Conservation (phyloP, 306 rosid species). For the Cucurbita pepo region DNA sequence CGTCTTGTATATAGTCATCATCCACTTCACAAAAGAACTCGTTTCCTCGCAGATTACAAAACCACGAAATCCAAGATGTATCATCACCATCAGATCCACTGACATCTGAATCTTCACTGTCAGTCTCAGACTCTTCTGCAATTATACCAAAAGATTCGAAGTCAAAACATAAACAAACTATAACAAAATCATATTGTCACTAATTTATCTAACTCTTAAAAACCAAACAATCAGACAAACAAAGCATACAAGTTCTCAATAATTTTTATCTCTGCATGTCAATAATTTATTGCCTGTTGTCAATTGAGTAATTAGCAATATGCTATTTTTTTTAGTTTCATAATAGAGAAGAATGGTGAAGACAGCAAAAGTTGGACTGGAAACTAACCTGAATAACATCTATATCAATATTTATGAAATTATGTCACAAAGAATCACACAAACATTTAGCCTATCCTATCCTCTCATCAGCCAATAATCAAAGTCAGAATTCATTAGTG, state of each 20-base stretch:
- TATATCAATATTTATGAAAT: not conserved
- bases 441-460: not conserved
- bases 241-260: not conserved
- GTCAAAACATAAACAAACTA: not conserved
- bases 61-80: slow-evolving; percentile 81
- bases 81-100: slow-evolving; percentile 80
- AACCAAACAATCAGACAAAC: not conserved
- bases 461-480: not conserved
- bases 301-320: not conserved
- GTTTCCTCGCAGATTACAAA: slow-evolving; percentile 75
- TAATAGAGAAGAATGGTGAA: not conserved
- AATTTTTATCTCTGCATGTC: not conserved
- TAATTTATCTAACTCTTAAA: not conserved
- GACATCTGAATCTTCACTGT: slow-evolving; percentile 60
- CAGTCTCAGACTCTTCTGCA: slow-evolving; percentile 71
- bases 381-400: not conserved
- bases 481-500: not conserved
- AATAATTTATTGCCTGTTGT: not conserved
- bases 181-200: not conserved
- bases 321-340: not conserved
- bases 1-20: slow-evolving; percentile 76
- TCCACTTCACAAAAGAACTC: slow-evolving; percentile 75
- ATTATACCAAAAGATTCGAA: slow-evolving; percentile 1
- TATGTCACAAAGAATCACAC: not conserved
- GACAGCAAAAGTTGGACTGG: not conserved